Conservation (phyloP, 495 filamentous ascomycete genomes). For the Penicillium turbatum region DNA sequence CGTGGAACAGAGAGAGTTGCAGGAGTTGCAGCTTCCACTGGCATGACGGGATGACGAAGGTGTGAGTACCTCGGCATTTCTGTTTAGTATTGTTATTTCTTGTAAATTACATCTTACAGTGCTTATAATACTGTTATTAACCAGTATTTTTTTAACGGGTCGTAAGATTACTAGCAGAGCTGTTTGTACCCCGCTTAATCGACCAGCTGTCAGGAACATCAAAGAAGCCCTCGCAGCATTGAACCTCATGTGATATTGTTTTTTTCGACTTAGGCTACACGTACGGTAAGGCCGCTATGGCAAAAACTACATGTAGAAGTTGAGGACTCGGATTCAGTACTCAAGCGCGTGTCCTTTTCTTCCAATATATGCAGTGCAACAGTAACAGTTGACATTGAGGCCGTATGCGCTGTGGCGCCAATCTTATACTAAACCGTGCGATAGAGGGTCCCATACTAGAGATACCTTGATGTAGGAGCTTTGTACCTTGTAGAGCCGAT, state of each 20-base stretch:
- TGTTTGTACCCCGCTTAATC: constrained; percentile 20
- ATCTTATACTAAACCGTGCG: not conserved
- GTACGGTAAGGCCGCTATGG: not conserved
- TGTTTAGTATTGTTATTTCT: constrained; percentile 5
- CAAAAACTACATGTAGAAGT: too few species aligned
- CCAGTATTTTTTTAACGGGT: not conserved
- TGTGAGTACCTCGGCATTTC: constrained; percentile 7
- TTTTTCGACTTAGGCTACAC: not conserved
- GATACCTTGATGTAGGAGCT: not conserved
- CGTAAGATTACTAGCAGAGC: not conserved
- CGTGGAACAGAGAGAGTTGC: constrained; percentile 15
- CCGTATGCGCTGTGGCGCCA: not conserved
- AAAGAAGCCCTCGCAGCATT: not conserved
- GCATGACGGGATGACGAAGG: constrained; percentile 21
- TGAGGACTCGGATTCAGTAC: not conserved
- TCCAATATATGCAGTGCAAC: not conserved
- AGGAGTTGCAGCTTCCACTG: constrained; percentile 24
- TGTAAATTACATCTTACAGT: not conserved
- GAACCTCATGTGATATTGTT: not conserved
- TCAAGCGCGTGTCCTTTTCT: not conserved
- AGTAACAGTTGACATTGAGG: not conserved
- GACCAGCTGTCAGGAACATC: constrained; percentile 27
- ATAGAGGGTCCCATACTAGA: not conserved
- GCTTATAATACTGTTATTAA: not conserved
- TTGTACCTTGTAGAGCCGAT: too few species aligned